Conservation (phyloP, 768 basidiomycete species). For the Inosperma sp. region DNA sequence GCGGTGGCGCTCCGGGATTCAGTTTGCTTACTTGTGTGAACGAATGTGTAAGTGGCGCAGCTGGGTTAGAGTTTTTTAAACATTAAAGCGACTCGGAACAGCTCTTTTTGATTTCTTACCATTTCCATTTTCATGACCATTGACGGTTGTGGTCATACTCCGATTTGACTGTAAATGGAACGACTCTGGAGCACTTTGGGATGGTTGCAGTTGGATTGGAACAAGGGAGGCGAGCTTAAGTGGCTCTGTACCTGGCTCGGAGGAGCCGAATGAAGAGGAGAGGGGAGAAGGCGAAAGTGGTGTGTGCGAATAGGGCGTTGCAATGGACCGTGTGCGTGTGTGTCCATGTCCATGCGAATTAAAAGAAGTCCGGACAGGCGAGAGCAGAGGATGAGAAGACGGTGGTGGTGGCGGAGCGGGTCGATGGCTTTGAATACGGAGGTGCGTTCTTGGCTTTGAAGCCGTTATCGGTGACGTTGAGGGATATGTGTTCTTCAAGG, state of each 20-base stretch:
- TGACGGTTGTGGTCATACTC: too few species aligned
- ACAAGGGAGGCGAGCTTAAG: constrained; percentile 14
- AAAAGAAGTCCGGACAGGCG: constrained; percentile 33
- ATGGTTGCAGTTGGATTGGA: constrained; percentile 12
- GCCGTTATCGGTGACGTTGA: too few species aligned
- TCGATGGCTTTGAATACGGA: too few species aligned
- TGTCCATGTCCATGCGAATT: constrained; percentile 28
- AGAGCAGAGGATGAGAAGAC: constrained; percentile 20
- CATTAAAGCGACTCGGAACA: background rate
- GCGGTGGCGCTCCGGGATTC: too few species aligned
- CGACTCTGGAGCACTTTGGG: constrained; percentile 21
- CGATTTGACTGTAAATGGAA: too few species aligned
- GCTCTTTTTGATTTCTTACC: too few species aligned
- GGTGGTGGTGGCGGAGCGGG: constrained; percentile 23
- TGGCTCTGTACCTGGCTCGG: constrained; percentile 10
- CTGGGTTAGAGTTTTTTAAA: constrained; percentile 11
- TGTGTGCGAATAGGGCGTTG: constrained; percentile 43
- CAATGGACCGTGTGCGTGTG: constrained; percentile 46
- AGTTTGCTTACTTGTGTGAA: too few species aligned
- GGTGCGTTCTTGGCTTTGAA: too few species aligned
- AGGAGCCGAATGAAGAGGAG: constrained; percentile 29
- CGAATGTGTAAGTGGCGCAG: constrained; percentile 16
- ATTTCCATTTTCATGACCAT: constrained; percentile 1
- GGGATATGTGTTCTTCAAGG: too few species aligned
- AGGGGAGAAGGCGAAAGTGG: constrained; percentile 51